phyloP scores from a whole-genome alignment of 1,284 basidiomycete species.

The Cutaneotrichosporon mucoides region DNA sequence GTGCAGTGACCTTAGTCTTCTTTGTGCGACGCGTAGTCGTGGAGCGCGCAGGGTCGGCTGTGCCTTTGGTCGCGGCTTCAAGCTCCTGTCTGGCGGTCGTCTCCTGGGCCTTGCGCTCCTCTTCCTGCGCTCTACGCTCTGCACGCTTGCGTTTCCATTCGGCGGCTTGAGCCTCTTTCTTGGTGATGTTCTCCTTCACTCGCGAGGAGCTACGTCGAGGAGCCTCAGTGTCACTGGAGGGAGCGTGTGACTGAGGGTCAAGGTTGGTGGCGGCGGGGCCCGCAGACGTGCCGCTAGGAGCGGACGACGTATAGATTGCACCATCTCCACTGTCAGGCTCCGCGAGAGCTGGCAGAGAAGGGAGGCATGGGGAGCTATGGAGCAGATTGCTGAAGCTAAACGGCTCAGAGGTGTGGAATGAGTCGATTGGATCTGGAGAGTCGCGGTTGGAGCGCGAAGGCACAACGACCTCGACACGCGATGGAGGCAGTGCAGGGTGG shows the following conservation, averaged over 20 bases:
- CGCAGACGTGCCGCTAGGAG: background rate
- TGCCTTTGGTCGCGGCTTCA: background rate
- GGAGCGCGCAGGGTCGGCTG: background rate
- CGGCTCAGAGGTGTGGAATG: background rate
- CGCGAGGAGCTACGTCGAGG: constrained; percentile 10
- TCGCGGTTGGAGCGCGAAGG: background rate
- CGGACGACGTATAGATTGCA: too few relatives aligned
- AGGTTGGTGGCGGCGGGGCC: background rate
- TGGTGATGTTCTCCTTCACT: constrained; percentile 20
- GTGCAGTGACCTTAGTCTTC: background rate
- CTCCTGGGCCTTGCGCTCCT: too few relatives aligned
- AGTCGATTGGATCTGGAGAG: constrained; percentile 1
- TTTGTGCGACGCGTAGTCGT: background rate
- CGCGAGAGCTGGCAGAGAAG: too few relatives aligned
- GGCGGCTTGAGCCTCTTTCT: constrained; percentile 22
- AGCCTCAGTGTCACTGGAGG: background rate
- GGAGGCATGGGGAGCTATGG: background rate
- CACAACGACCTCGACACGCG: background rate
- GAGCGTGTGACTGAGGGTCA: too few relatives aligned
- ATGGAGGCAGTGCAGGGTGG: background rate
- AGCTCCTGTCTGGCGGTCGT: too few relatives aligned
- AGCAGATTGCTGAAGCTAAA: background rate
- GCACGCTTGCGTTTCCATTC: constrained; percentile 21
- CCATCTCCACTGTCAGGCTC: too few relatives aligned
- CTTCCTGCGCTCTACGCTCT: constrained; percentile 17